Evolutionary conservation across 371 early-diverging fungal genomes (phyloP).

Genomic region (Mycotypha africana): DNA sequence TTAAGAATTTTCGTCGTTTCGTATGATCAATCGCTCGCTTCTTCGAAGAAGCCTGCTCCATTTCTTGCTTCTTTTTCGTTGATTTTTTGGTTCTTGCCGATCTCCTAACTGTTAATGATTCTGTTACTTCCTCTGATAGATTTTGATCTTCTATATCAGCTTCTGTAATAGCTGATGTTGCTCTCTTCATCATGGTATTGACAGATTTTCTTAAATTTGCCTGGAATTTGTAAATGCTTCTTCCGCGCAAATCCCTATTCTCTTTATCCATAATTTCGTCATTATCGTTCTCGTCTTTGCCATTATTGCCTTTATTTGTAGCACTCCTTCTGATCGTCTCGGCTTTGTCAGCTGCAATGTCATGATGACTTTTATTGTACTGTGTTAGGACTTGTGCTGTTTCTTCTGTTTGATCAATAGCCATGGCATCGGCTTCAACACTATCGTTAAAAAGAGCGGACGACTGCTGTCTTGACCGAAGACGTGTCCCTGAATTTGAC

Average conservation of each 20-base stretch:
- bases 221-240: conserved; percentile 30
- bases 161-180: too few relatives aligned
- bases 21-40: conserved; percentile 9
- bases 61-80: conserved; percentile 1
- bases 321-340: too few relatives aligned
- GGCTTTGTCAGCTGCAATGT: too few relatives aligned
- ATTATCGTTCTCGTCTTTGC: too few relatives aligned
- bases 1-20: conserved; percentile 21
- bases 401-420: conserved; percentile 6
- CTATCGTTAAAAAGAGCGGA: background rate
- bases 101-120: background rate
- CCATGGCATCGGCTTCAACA: conserved; percentile 1
- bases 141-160: conserved; percentile 3
- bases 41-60: background rate
- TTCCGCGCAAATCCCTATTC: conserved; percentile 27
- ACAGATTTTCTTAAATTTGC: conserved; percentile 16
- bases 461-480: background rate
- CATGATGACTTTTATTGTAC: conserved; percentile 1
- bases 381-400: conserved; percentile 8
- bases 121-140: background rate
- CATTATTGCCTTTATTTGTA: too few relatives aligned
- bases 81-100: conserved; percentile 2
- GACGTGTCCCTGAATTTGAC: too few relatives aligned
- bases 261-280: conserved; percentile 22
- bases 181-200: conserved; percentile 35